These are phyloP conservation scores for Penicillium fuscoglaucum DNA, from an alignment of 2,329 filamentous ascomycete species.

Conservation along the genomic window DNA sequence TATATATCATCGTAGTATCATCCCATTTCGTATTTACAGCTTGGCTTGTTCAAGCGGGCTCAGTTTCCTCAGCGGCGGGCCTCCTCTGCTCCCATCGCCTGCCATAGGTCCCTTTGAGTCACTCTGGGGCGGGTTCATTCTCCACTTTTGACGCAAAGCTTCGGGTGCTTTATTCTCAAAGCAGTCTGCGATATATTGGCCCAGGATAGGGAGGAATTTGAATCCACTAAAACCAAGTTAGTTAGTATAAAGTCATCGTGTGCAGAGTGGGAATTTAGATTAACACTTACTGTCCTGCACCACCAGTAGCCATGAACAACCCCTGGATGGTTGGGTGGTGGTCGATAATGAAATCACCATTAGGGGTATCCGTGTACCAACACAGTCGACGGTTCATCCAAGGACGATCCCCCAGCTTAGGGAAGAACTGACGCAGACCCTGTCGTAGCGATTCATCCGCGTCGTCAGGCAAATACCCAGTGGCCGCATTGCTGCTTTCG, in stretches of 20 bases:
- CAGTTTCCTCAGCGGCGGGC: conserved; percentile 28
- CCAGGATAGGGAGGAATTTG: conserved; percentile 68
- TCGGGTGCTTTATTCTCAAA: conserved; percentile 48
- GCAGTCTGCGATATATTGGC: conserved; percentile 61
- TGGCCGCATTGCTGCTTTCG: conserved; percentile 42
- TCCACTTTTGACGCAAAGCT: conserved; percentile 63
- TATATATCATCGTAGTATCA: background rate
- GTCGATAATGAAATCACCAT: conserved; percentile 67
- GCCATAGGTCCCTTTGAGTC: conserved; percentile 15
- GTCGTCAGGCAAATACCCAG: conserved; percentile 46
- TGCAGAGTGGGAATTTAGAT: background rate
- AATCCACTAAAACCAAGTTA: conserved; percentile 32
- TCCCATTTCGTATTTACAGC: conserved; percentile 11
- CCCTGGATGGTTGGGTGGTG: conserved; percentile 61
- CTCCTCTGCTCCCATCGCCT: conserved; percentile 33
- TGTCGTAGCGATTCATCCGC: conserved; percentile 60
- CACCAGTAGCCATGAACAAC: conserved; percentile 39
- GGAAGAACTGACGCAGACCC: conserved; percentile 60
- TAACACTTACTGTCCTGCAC: conserved; percentile 28
- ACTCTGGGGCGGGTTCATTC: conserved; percentile 11
- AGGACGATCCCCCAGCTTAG: conserved; percentile 57
- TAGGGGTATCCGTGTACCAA: conserved; percentile 71
- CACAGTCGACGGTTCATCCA: conserved; percentile 65
- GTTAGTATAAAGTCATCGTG: background rate
- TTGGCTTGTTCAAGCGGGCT: conserved; percentile 27